Base-by-base conservation (phyloP, 805 yeast species). In the Candida fluviatilis region DNA sequence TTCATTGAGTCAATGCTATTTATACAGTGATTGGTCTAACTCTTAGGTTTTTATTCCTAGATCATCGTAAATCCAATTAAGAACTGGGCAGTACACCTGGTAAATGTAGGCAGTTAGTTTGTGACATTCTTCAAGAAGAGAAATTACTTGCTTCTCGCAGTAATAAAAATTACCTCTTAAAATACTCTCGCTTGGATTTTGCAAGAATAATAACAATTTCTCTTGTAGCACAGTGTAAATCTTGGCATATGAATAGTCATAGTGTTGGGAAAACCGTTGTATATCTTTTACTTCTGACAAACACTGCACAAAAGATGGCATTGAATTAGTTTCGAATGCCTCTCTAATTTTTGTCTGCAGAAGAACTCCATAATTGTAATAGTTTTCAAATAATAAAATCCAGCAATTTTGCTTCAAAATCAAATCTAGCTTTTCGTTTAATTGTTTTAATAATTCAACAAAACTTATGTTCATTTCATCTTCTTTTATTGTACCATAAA, bases 11-110 rank as follows among this genome's bases (percentile, higher is more conserved):
- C n/a, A n/a, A n/a, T n/a, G n/a, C n/a, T n/a, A n/a, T n/a, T n/a
- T n/a, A n/a, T n/a, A n/a, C n/a, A n/a, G n/a, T n/a, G n/a, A n/a
- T n/a, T 21, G 10, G 24, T 21, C 24, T 21, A 21, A 10, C 6
- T 21, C n/a, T 5, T n/a, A 28, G 5, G n/a, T 17, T 18, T 21
- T 18, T 28, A 35, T 44, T 11, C 57, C 58, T 17, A 57, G 34
- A 39, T 58, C 64, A 27, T 32, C 31, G 41, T 54, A 49, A 5
- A 60, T 54, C 65, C 64, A 60, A 47, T 58, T 48, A 6, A 58
- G 36, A 11, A 56, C 37, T 11, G 61, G 62, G 15, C 44, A 34
- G 40, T 58, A 58, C 8, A 57, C 36, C 13, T 43, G 37, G 42
- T 55, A 57, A 10, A 55, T 42, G 18, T 34, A 40, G 5, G 15